Base-by-base conservation (phyloP, 768 basidiomycete genomes). In the Termitomyces heimii region DNA sequence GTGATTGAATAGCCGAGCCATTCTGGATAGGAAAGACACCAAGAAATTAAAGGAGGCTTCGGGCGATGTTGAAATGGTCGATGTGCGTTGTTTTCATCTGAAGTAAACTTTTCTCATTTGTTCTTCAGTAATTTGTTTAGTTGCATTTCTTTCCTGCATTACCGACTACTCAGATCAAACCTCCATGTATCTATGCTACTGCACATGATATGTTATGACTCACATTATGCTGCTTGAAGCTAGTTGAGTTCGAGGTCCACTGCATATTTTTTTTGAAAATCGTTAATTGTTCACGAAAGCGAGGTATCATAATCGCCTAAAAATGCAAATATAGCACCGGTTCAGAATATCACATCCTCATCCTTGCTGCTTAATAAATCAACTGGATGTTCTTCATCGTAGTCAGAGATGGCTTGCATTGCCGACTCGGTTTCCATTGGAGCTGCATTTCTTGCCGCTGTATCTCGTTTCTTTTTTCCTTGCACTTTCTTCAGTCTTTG, bases 401-500 rank as follows among this genome's bases (percentile, higher is more conserved):
- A 75, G 13, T 72, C 72, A 13, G 65, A 70, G 32, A 65, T 62
- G 37, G 73, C 72, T 54, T 68, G 45, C 22, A 60, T 46, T 20
- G 66, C 63, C 24, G 66, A 70, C n/a, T 67, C 66, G 34, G 71
- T 67, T 14, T 70, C 68, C 22, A 67, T 69, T 29, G 75, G 52
- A 32, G 67, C 63, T 37, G 68, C 67, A 16, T 73, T 69, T 37
- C 74, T 70, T 12, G 73, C 69, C 12, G 84, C 86, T 8, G 78
- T 86, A 61, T 90, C 85, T 54, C 91, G 79, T 72, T 96, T 96
- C 82, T 96, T 98, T 82, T 96, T 98, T 26, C 92, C 92, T 70
- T 98, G 94, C 2, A 97, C 94, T 70, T 97, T 96, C 76, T 98
- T 98, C 63, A 98, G 74, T 66, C 96, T 93, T 70, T 65, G 50